Conservation (phyloP, 768 basidiomycete genomes). For the Russula lepida region DNA sequence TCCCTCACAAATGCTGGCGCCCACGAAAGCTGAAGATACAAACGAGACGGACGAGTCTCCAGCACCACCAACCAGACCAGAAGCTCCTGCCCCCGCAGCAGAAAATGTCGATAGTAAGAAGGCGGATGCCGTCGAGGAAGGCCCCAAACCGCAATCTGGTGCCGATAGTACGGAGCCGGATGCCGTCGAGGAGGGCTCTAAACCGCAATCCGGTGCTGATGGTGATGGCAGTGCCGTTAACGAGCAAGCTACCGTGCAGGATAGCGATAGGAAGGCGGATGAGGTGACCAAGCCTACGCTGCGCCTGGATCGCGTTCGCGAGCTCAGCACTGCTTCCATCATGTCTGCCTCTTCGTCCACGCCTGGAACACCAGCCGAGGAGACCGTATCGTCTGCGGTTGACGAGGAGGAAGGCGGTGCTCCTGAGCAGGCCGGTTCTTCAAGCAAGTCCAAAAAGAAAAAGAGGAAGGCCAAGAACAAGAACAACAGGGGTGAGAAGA, state of each 20-base stretch:
- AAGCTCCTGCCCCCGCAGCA: not conserved
- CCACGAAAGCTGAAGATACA: not conserved
- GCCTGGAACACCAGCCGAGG: conserved; percentile 7
- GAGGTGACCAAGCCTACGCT: not conserved
- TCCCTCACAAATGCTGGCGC: not conserved
- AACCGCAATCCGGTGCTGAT: not conserved
- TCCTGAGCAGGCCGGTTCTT: not conserved
- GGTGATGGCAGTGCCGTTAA: not conserved
- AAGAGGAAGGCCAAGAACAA: not conserved
- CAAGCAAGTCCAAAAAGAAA: not conserved
- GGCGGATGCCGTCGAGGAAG: not conserved
- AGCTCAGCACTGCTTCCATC: conserved; percentile 1
- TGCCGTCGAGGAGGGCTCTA: not conserved
- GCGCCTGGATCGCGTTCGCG: conserved; percentile 1
- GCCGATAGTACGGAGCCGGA: not conserved
- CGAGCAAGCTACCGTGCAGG: not conserved
- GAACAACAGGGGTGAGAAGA: conserved; percentile 15
- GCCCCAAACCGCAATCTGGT: not conserved
- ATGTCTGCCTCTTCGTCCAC: not conserved
- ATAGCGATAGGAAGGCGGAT: not conserved
- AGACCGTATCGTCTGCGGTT: not conserved
- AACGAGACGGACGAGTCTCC: not conserved
- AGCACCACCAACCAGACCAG: not conserved
- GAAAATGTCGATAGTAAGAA: not conserved
- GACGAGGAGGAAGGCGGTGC: not conserved